Base-by-base conservation (phyloP, 805 yeast species). In the Saccharomyces cerevisiae region DNA sequence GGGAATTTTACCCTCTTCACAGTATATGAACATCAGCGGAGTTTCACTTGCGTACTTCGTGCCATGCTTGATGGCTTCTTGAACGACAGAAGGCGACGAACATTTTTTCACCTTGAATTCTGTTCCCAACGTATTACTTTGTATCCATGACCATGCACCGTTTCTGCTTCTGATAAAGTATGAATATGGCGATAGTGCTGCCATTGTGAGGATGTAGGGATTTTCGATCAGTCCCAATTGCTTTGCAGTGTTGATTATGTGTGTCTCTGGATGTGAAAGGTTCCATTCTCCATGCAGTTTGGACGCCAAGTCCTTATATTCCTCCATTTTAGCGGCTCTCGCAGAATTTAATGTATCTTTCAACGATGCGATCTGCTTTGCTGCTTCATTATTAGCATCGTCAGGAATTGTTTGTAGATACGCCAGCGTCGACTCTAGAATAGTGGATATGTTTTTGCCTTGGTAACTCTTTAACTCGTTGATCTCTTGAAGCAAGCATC, bases 21-120 rank as follows among this genome's bases (percentile, higher is more conserved):
- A 54, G 53, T 61, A 68, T 21, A 63, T 57, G 48, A 68, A 65
- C 67, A 69, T 62, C n/a, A 68, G 55, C 4, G 72, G 71, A 6
- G 64, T 57, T 27, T 61, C 66, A 49, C 64, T 67, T 1, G 69
- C 60, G 27, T 49, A 51, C 29, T 60, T 60, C 5, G 71, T 69
- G 41, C 52, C 52, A 22, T 58, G 57, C 29, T 56, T 62, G 22
- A 68, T 59, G 3, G 59, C 41, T 26, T 63, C 63, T 30, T 61
- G 60, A 3, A 66, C 62, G 47, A 60, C 62, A 1, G 27, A 30
- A 9, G 51, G 57, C 2, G 61, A 55, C 13, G 60, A 43, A 27
- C 55, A 49, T 21, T 59, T 54, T 14, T 60, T 59, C 6, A 61
- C 54, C 31, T 60, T 57, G 31, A 56, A 57, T 28, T 61, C 63